These are phyloP conservation scores for Colletotrichum brevisporum DNA, from an alignment of 2,329 filamentous ascomycete genomes.

Conservation along the genomic window DNA sequence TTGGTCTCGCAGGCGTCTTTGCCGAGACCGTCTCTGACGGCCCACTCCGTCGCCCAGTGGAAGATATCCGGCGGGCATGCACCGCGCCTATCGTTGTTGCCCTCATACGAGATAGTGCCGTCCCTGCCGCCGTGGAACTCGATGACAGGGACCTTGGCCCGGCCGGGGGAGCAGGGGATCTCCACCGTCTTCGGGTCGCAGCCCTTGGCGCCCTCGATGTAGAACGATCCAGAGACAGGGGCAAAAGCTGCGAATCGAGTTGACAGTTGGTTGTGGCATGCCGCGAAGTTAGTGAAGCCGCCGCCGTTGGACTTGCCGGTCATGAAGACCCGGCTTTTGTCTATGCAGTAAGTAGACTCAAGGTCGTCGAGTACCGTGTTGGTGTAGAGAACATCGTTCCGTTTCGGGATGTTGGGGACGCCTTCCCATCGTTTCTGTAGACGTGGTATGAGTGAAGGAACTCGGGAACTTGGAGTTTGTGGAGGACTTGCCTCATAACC, in stretches of 20 bases:
- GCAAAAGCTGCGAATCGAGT: slow-evolving; percentile 58
- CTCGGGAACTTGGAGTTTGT: no score
- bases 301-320: slow-evolving; percentile 61
- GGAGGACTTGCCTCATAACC: slow-evolving; percentile 52
- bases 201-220: slow-evolving; percentile 51
- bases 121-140: slow-evolving; percentile 66
- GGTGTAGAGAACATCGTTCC: slow-evolving; percentile 61
- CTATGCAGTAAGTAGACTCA: slow-evolving; percentile 55
- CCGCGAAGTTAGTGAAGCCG: slow-evolving; percentile 58
- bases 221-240: slow-evolving; percentile 57
- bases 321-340: slow-evolving; percentile 58
- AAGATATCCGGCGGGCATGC: slow-evolving; percentile 61
- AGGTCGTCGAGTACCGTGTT: slow-evolving; percentile 57
- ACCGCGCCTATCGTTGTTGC: slow-evolving; percentile 55
- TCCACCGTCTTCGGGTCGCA: slow-evolving; percentile 53
- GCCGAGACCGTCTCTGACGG: slow-evolving; percentile 46
- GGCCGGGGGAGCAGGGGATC: slow-evolving; percentile 54
- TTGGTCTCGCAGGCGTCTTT: background rate
- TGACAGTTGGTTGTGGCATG: slow-evolving; percentile 55
- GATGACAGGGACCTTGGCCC: slow-evolving; percentile 58
- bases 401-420: slow-evolving; percentile 49
- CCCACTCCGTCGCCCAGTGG: slow-evolving; percentile 57
- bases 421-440: slow-evolving; percentile 57
- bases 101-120: slow-evolving; percentile 59
- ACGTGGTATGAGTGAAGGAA: background rate